These are phyloP conservation scores for Backusella morwellensis DNA, from an alignment of 192 early-diverging fungal species.

Conservation along the genomic window DNA sequence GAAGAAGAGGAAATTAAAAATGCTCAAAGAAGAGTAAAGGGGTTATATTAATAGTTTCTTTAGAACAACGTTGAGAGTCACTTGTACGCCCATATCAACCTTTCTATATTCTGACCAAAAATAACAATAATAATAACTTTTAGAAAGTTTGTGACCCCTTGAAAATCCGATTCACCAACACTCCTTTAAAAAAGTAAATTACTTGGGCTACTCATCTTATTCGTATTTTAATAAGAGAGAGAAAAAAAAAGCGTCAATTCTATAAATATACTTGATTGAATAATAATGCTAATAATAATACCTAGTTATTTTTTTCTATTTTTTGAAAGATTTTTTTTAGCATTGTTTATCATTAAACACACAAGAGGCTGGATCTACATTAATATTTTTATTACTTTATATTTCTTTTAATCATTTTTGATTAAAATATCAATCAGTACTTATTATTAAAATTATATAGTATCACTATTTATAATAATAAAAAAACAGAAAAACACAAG, in stretches of 20 bases:
- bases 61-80: slow-evolving; percentile 9
- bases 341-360: background rate
- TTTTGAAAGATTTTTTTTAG: background rate
- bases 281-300: background rate
- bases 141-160: background rate
- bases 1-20: background rate
- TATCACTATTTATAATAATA: background rate
- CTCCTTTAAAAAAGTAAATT: background rate
- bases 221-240: background rate
- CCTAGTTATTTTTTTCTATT: background rate
- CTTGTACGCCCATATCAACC: background rate
- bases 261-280: slow-evolving; percentile 4
- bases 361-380: background rate
- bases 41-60: background rate
- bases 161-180: background rate
- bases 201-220: background rate
- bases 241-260: background rate
- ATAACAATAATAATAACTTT: background rate
- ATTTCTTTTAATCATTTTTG: background rate
- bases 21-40: background rate
- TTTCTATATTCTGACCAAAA: background rate
- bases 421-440: background rate
- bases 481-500: background rate
- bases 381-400: background rate
- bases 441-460: background rate